Percentiles rank a stretch among this genome's conserved stretches.
Conservation (phyloP, 2,329 filamentous ascomycete species). For the Penicillium psychrosexuale region DNA sequence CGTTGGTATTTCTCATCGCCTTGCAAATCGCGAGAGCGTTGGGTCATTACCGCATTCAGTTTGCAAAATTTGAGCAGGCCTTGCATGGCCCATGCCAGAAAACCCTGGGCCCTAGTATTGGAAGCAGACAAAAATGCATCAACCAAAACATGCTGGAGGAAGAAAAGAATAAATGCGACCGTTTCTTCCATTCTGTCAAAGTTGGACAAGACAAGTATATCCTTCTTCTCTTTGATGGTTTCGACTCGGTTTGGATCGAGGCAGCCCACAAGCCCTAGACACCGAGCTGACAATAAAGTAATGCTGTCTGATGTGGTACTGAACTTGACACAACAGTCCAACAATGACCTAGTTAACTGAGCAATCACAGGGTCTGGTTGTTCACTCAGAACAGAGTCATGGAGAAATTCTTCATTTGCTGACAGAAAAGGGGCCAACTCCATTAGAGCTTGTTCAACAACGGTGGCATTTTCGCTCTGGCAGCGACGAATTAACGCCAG, state of each 20-base stretch:
- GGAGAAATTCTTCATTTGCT: constrained; percentile 71
- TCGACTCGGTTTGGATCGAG: constrained; percentile 89
- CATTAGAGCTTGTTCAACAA: constrained; percentile 74
- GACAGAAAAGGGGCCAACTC: constrained; percentile 75
- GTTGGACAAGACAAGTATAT: constrained; percentile 84
- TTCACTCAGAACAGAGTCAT: constrained; percentile 75
- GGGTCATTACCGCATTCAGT: constrained; percentile 58
- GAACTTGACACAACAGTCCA: constrained; percentile 83
- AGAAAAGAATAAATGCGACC: constrained; percentile 78
- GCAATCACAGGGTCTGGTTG: constrained; percentile 74
- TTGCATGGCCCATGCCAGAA: constrained; percentile 92
- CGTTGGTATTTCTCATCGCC: constrained; percentile 63
- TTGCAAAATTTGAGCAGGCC: constrained; percentile 76
- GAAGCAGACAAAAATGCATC: constrained; percentile 88
- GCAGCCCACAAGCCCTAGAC: constrained; percentile 84
- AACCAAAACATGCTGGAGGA: constrained; percentile 83
- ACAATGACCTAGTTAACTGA: constrained; percentile 68
- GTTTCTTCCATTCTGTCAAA: constrained; percentile 76
- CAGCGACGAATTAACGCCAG: constrained; percentile 71
- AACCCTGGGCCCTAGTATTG: constrained; percentile 83
- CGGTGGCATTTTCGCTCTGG: constrained; percentile 77
- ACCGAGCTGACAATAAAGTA: constrained; percentile 70
- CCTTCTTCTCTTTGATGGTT: constrained; percentile 68
- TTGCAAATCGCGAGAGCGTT: constrained; percentile 53
- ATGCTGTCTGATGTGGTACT: constrained; percentile 66